Evolutionary conservation across 805 yeast species (phyloP), one percentile per base, ranked within the genome.

Genomic region (Ascoidea asiatica): DNA sequence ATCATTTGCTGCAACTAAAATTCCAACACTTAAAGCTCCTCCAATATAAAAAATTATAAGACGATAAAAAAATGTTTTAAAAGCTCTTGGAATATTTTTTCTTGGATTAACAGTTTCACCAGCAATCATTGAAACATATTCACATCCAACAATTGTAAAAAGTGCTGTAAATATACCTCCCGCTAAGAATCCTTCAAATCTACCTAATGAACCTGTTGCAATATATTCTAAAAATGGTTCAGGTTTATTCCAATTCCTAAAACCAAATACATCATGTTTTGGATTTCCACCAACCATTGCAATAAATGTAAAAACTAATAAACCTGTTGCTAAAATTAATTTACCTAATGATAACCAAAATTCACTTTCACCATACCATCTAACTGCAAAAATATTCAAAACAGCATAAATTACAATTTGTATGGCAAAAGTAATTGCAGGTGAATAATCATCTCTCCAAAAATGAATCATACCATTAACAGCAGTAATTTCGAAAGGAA

Each of bases 31-130:
- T 56, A 79, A 73, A 50, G 79, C 61, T 37, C 81, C 72, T 46
- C 70, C 55, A 46, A 80, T 71, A 64, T 77, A 80, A 58, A 80
- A 80, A 20, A 78, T 53, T 41, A 71, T 62, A 52, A 80, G 79
- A 63, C 87, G 69, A 61, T 70, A 68, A 44, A 79, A 70, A 39
- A 79, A 84, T 53, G 79, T 76, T 54, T 72, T 73, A 53, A 79
- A 76, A 23, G 86, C 85, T 40, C 70, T 67, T 48, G 86, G 86
- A 42, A 81, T 81, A 18, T 83, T 62, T 52, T 77, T 79, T 63
- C 80, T 69, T 51, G 86, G 85, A 56, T 75, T 75, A 20, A 70
- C 66, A 43, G 79, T 71, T 62, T 75, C 81, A 57, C 80, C 80
- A 21, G 76, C 74, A 13, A 79, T 66, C 44, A 75, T 67, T 54